These are phyloP conservation scores for Fusarium sp. DNA, from an alignment of 2,329 filamentous ascomycete species.

Conservation along the genomic window DNA sequence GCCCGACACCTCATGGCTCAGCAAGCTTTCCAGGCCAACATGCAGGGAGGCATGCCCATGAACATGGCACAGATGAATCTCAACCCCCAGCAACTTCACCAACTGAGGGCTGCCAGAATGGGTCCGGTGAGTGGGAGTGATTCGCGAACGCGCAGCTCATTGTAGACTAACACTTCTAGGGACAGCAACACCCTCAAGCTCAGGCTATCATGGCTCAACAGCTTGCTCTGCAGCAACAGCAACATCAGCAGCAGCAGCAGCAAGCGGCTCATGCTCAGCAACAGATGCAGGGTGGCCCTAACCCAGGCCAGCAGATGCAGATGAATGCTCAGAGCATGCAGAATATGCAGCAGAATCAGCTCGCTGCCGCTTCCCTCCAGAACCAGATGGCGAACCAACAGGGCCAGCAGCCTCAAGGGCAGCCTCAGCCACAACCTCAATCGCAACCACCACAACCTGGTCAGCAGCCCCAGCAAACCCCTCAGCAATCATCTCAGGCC, in stretches of 20 bases:
- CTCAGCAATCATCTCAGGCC: slow-evolving; percentile 56
- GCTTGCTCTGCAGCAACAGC: slow-evolving; percentile 54
- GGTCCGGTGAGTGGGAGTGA: slow-evolving; percentile 53
- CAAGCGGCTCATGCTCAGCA: slow-evolving; percentile 53
- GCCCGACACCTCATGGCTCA: slow-evolving; percentile 66
- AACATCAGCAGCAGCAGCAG: slow-evolving; percentile 45
- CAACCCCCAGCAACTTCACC: slow-evolving; percentile 63
- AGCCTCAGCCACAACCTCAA: slow-evolving; percentile 40
- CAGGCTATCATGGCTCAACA: slow-evolving; percentile 58
- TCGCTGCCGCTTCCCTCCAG: slow-evolving; percentile 48
- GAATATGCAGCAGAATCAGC: slow-evolving; percentile 57
- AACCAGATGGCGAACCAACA: slow-evolving; percentile 48
- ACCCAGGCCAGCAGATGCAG: slow-evolving; percentile 60
- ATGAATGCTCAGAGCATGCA: slow-evolving; percentile 62
- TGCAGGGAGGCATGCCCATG: slow-evolving; percentile 66
- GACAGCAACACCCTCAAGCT: slow-evolving; percentile 46
- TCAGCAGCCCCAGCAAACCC: slow-evolving; percentile 60
- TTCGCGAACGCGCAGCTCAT: not conserved
- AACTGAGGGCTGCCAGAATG: slow-evolving; percentile 58
- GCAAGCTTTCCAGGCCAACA: slow-evolving; percentile 65
- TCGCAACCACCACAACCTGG: slow-evolving; percentile 52
- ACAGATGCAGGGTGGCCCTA: slow-evolving; percentile 56
- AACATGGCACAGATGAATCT: slow-evolving; percentile 64
- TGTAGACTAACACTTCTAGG: slow-evolving; percentile 37
- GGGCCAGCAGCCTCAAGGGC: slow-evolving; percentile 47